phyloP scores from a whole-genome alignment of 352 stramenopile genomes.

The Peronospora destructor region DNA sequence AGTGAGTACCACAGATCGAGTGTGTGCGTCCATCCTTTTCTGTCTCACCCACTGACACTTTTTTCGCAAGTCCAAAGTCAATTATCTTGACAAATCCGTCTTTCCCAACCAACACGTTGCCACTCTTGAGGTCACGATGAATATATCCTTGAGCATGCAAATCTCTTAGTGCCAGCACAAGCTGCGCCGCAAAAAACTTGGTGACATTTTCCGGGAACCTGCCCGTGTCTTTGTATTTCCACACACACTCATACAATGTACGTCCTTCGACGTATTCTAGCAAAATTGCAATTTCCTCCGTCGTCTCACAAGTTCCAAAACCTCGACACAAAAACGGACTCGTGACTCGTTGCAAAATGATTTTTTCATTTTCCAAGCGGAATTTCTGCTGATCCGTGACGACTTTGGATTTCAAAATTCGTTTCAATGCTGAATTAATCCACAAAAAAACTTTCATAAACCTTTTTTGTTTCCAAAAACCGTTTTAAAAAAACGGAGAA shows the following conservation, averaged over 20 bases:
- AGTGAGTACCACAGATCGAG: conserved; percentile 67
- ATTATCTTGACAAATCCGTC: conserved; percentile 50
- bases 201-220: conserved; percentile 48
- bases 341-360: conserved; percentile 29
- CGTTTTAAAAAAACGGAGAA: not conserved
- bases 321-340: conserved; percentile 47
- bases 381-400: conserved; percentile 33
- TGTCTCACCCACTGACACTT: conserved; percentile 1
- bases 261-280: conserved; percentile 58
- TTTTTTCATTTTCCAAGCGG: conserved; percentile 39
- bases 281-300: conserved; percentile 27
- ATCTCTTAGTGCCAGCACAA: conserved; percentile 52
- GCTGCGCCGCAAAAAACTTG: conserved; percentile 56
- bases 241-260: conserved; percentile 66
- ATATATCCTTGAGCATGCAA: conserved; percentile 49
- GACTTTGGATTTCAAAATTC: conserved; percentile 38
- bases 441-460: not conserved
- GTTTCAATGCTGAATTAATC: conserved; percentile 44
- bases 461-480: not conserved
- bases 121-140: conserved; percentile 79
- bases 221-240: conserved; percentile 35
- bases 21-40: conserved; percentile 9
- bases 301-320: conserved; percentile 26
- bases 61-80: conserved; percentile 67
- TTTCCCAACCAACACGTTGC: conserved; percentile 52